These are phyloP conservation scores for Ganoderma multipileum DNA, from an alignment of 1,284 basidiomycete genomes.

Conservation along the genomic window DNA sequence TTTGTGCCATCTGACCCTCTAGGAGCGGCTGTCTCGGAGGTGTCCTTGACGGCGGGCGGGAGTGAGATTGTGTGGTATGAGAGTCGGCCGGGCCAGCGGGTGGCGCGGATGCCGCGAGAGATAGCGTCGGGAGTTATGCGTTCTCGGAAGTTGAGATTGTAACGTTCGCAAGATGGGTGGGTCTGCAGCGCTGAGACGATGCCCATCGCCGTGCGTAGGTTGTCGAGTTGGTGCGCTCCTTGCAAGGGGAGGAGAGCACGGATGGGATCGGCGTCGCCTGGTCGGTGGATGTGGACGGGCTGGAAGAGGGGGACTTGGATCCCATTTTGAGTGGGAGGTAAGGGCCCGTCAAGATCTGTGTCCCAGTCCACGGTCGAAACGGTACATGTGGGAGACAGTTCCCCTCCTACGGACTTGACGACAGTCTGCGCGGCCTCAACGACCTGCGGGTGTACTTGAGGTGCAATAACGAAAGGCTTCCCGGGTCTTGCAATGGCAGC, in stretches of 20 bases:
- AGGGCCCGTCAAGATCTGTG: conserved; percentile 44
- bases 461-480: conserved; percentile 79
- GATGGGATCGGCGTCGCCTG: conserved; percentile 51
- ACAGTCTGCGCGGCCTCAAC: conserved; percentile 47
- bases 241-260: conserved; percentile 64
- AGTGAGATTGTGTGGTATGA: conserved; percentile 61
- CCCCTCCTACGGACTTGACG: conserved; percentile 48
- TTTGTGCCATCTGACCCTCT: not conserved
- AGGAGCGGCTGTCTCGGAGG: not conserved
- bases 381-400: conserved; percentile 45
- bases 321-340: conserved; percentile 41
- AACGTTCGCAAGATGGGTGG: conserved; percentile 44
- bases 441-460: conserved; percentile 67
- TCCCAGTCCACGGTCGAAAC: conserved; percentile 47
- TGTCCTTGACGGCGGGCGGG: conserved; percentile 20
- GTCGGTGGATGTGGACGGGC: conserved; percentile 49
- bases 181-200: conserved; percentile 70
- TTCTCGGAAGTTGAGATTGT: conserved; percentile 35
- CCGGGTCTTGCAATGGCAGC: conserved; percentile 78
- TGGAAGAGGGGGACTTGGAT: conserved; percentile 49
- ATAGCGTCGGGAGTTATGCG: conserved; percentile 57
- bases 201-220: conserved; percentile 75
- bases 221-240: conserved; percentile 85
- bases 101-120: conserved; percentile 61
- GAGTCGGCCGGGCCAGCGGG: conserved; percentile 86